phyloP scores from a whole-genome alignment of 2,329 filamentous ascomycete species.

The Phyllosticta citriasiana region DNA sequence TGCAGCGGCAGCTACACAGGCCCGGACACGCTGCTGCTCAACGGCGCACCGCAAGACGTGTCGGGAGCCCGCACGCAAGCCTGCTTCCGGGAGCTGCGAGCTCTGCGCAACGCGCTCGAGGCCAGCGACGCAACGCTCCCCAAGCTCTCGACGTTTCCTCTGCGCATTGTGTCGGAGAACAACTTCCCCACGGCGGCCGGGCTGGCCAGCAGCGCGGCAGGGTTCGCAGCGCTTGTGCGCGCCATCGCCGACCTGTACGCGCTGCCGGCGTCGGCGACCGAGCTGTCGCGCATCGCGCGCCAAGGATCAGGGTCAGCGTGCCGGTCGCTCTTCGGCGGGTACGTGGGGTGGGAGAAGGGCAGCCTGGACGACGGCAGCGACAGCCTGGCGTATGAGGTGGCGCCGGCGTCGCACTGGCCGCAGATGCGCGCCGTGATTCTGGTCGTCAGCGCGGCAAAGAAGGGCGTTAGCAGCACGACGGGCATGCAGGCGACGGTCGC shows the following conservation, averaged over 20 bases:
- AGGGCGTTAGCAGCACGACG: conserved; percentile 82
- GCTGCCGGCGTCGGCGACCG: conserved; percentile 67
- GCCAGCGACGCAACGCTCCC: conserved; percentile 62
- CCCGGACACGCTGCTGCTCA: conserved; percentile 69
- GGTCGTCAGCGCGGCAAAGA: conserved; percentile 88
- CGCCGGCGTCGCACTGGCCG: conserved; percentile 84
- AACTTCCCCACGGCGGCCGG: conserved; percentile 98
- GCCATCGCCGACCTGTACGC: conserved; percentile 89
- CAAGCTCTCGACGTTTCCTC: conserved; percentile 63
- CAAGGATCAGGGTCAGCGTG: conserved; percentile 95
- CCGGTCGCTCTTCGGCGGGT: conserved; percentile 85
- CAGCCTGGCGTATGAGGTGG: conserved; percentile 79
- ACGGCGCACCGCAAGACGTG: conserved; percentile 73
- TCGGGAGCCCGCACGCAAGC: conserved; percentile 85
- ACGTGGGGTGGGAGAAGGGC: conserved; percentile 89
- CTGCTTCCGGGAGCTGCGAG: conserved; percentile 78
- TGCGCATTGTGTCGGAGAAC: conserved; percentile 89
- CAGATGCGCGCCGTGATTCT: conserved; percentile 87
- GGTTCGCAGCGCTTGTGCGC: conserved; percentile 59
- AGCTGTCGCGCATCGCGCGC: conserved; percentile 79
- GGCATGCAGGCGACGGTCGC: conserved; percentile 97
- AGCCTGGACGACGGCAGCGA: conserved; percentile 67
- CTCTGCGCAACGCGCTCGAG: conserved; percentile 69
- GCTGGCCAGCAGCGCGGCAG: conserved; percentile 57
- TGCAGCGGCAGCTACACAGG: conserved; percentile 63